Conservation (phyloP, 495 filamentous ascomycete species). For the Podospora anserina region DNA sequence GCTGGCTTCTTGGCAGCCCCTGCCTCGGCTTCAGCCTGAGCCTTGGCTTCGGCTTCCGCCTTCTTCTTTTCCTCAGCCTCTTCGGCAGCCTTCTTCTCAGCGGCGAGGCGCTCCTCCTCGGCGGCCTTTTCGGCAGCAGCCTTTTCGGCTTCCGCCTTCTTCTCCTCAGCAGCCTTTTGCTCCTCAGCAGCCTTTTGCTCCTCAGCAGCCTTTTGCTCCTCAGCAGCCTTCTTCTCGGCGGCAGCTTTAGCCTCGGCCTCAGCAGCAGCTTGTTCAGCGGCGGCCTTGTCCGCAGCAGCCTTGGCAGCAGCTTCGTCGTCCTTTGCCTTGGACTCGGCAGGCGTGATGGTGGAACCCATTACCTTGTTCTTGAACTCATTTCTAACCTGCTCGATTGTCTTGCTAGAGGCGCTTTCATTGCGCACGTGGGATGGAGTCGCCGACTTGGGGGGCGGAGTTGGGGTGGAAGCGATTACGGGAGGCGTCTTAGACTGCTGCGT, state of each 20-base stretch:
- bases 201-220: slow-evolving; percentile 40
- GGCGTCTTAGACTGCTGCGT: slow-evolving; percentile 52
- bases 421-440: slow-evolving; percentile 45
- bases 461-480: slow-evolving; percentile 50
- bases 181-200: slow-evolving; percentile 41
- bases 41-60: slow-evolving; percentile 42
- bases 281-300: slow-evolving; percentile 30
- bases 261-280: slow-evolving; percentile 45
- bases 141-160: slow-evolving; percentile 35
- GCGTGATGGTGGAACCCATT: slow-evolving; percentile 30
- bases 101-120: slow-evolving; percentile 50
- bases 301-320: slow-evolving; percentile 50
- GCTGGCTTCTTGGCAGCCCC: slow-evolving; percentile 38
- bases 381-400: slow-evolving; percentile 50
- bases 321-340: slow-evolving; percentile 35
- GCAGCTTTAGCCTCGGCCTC: slow-evolving; percentile 39
- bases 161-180: slow-evolving; percentile 40
- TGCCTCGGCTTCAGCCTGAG: slow-evolving; percentile 42
- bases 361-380: slow-evolving; percentile 53
- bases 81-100: slow-evolving; percentile 49
- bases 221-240: slow-evolving; percentile 42
- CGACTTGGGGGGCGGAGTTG: slow-evolving; percentile 51
- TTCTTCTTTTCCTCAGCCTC: slow-evolving; percentile 54
- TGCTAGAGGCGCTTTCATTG: slow-evolving; percentile 45
- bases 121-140: slow-evolving; percentile 53